phyloP scores from a whole-genome alignment of 345 rosid genomes.

The Populus euphratica region DNA sequence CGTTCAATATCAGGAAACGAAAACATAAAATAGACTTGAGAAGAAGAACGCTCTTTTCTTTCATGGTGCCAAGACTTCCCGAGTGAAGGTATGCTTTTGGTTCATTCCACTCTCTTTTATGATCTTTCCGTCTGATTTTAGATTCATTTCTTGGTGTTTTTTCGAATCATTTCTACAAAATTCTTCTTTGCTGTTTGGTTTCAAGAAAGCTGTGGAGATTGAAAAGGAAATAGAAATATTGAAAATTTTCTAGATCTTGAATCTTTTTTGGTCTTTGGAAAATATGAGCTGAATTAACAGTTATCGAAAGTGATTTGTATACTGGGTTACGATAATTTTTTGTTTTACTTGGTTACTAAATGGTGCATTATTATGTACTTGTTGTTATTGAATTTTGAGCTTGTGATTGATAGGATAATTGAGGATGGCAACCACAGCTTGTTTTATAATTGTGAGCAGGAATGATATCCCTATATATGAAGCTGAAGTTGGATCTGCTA shows the following conservation, averaged over 20 bases:
- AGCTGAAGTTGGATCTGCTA: constrained; percentile 93
- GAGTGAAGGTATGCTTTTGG: background rate
- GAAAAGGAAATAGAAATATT: background rate
- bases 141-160: background rate
- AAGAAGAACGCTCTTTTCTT: background rate
- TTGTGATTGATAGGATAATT: background rate
- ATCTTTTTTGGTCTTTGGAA: background rate
- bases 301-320: background rate
- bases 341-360: background rate
- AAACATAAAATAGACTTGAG: background rate
- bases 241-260: background rate
- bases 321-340: background rate
- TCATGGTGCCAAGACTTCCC: background rate
- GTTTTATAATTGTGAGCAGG: constrained; percentile 81
- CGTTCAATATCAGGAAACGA: background rate
- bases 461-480: constrained; percentile 94
- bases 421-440: constrained; percentile 78
- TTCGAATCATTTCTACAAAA: background rate
- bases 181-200: background rate
- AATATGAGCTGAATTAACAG: background rate
- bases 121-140: background rate
- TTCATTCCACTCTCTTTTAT: background rate
- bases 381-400: background rate
- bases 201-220: background rate
- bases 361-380: background rate